Percentiles rank a stretch among this genome's conserved stretches.
Conservation (phyloP, 2,329 filamentous ascomycete genomes). For the Pyricularia grisea region DNA sequence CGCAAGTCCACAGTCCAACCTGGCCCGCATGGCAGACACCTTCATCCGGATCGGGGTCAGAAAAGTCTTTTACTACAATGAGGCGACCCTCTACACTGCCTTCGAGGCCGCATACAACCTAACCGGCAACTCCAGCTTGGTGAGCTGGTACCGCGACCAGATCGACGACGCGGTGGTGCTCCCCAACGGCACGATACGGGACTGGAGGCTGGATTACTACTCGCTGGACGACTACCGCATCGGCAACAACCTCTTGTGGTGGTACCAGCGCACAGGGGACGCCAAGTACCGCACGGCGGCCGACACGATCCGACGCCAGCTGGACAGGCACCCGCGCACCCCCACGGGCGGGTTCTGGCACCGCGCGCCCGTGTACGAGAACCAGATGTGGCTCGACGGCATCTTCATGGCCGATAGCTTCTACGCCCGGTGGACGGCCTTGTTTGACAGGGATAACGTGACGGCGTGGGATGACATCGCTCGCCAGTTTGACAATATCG, state of each 20-base stretch:
- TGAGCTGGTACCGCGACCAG: conserved; percentile 22
- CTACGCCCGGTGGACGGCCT: conserved; percentile 16
- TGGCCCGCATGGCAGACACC: conserved; percentile 23
- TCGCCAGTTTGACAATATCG: conserved; percentile 34
- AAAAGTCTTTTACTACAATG: conserved; percentile 23
- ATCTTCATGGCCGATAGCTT: conserved; percentile 28
- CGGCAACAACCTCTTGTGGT: conserved; percentile 27
- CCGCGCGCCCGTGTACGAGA: conserved; percentile 16
- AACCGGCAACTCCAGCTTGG: conserved; percentile 23
- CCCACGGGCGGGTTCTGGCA: conserved; percentile 32
- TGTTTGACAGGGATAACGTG: conserved; percentile 15
- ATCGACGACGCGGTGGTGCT: conserved; percentile 26
- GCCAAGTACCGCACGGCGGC: conserved; percentile 29
- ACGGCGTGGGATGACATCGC: conserved; percentile 28
- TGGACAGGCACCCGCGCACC: conserved; percentile 29
- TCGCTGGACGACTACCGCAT: conserved; percentile 29
- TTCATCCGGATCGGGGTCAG: conserved; percentile 20
- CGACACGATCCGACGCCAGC: conserved; percentile 23
- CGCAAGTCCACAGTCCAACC: not conserved
- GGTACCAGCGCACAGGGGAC: conserved; percentile 24
- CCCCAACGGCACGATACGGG: conserved; percentile 25
- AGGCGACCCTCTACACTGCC: conserved; percentile 26
- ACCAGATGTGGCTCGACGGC: conserved; percentile 36
- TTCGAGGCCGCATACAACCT: conserved; percentile 26
- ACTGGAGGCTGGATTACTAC: conserved; percentile 29